phyloP scores from a whole-genome alignment of 495 filamentous ascomycete species.

The Filosporella fistucella region DNA sequence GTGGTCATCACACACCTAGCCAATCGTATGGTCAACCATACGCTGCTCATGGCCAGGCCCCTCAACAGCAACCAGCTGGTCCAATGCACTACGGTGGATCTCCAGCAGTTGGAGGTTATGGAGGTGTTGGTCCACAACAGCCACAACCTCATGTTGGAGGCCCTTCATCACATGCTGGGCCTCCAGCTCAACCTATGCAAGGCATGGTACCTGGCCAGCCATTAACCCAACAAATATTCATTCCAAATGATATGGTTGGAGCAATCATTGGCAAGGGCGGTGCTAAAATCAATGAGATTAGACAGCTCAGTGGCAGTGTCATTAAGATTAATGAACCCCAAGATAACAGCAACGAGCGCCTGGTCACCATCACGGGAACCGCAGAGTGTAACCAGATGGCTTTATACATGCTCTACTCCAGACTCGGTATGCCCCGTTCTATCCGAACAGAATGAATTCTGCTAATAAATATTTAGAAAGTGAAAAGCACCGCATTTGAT shows the following conservation, averaged over 20 bases:
- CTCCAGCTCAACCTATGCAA: conserved; percentile 66
- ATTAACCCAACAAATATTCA: conserved; percentile 96
- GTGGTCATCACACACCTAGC: conserved; percentile 51
- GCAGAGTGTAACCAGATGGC: conserved; percentile 99
- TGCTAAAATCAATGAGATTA: conserved; percentile 98
- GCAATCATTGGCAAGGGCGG: conserved; percentile 99
- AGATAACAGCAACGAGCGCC: conserved; percentile 95
- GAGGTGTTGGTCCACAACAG: conserved; percentile 73
- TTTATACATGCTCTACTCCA: conserved; percentile 94
- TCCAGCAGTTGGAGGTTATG: conserved; percentile 59
- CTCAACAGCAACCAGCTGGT: conserved; percentile 57
- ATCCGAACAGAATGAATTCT: conserved; percentile 10
- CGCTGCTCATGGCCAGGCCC: conserved; percentile 43
- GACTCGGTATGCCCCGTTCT: conserved; percentile 69
- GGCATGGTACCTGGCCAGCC: conserved; percentile 78
- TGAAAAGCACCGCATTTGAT: conserved; percentile 71
- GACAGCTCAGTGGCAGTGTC: conserved; percentile 92
- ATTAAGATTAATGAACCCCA: conserved; percentile 99
- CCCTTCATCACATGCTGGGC: conserved; percentile 47
- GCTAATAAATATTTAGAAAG: conserved; percentile 53
- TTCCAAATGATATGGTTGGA: conserved; percentile 99
- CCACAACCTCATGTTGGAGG: conserved; percentile 58
- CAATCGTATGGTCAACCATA: conserved; percentile 68
- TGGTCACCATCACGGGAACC: conserved; percentile 96
- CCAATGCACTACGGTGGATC: conserved; percentile 73